These are phyloP conservation scores for Trametes cinnabarina DNA, from an alignment of 768 basidiomycete species.

Conservation along the genomic window DNA sequence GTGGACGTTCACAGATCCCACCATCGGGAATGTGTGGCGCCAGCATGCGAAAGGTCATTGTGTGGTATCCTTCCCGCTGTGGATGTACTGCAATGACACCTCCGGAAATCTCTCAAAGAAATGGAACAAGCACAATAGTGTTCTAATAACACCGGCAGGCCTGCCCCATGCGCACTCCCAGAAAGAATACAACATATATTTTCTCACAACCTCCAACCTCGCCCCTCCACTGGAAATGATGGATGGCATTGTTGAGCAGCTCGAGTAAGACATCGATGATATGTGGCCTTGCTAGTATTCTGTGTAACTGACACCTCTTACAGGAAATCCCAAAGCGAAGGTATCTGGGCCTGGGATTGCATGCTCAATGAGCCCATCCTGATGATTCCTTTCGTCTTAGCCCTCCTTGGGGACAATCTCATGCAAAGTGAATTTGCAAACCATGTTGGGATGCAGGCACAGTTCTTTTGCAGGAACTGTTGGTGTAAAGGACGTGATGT, in stretches of 20 bases:
- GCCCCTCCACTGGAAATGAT: conserved; percentile 45
- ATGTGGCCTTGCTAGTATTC: background rate
- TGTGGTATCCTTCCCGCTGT: conserved; percentile 34
- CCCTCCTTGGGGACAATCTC: conserved; percentile 41
- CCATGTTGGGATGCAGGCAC: conserved; percentile 41
- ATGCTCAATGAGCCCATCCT: conserved; percentile 5
- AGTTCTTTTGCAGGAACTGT: conserved; percentile 42
- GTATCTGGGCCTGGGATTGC: conserved; percentile 39
- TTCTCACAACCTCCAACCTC: conserved; percentile 41
- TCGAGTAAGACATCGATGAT: conserved; percentile 29
- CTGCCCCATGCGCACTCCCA: conserved; percentile 32
- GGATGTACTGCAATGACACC: conserved; percentile 44
- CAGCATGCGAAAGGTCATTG: conserved; percentile 13
- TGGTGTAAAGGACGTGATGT: conserved; percentile 31
- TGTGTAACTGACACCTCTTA: conserved; percentile 5
- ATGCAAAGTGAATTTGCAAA: conserved; percentile 45
- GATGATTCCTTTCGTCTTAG: conserved; percentile 12
- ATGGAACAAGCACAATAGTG: conserved; percentile 46
- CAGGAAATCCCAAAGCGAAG: conserved; percentile 28
- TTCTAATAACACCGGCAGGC: conserved; percentile 38
- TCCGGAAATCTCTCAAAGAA: conserved; percentile 43
- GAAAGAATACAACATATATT: conserved; percentile 40
- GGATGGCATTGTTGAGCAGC: conserved; percentile 26
- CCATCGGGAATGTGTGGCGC: conserved; percentile 4
- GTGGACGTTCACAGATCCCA: conserved; percentile 6